Evolutionary conservation across 2,329 filamentous ascomycete genomes (phyloP).

Genomic region (Chrysosphaeria jannelii): DNA sequence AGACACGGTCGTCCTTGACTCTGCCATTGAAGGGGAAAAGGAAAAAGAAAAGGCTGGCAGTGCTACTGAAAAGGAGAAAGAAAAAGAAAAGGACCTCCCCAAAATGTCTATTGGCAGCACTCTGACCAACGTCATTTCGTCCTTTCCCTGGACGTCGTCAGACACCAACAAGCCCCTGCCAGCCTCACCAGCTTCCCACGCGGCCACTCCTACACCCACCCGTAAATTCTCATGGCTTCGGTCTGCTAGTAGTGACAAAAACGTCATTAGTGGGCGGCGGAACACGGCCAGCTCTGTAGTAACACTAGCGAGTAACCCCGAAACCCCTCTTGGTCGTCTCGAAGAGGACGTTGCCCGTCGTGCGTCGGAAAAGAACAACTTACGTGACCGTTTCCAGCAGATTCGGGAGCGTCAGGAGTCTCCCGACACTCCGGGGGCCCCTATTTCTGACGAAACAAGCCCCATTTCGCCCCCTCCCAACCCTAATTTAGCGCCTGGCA

Average conservation of each 20-base stretch:
- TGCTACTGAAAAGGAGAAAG: slow-evolving; percentile 4
- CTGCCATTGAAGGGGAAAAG: slow-evolving; percentile 13
- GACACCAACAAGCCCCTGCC: slow-evolving; percentile 13
- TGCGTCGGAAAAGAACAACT: slow-evolving; percentile 12
- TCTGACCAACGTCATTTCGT: slow-evolving; percentile 41
- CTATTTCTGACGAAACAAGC: slow-evolving; percentile 5
- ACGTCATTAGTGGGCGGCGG: too few species aligned
- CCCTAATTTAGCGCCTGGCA: slow-evolving; percentile 49
- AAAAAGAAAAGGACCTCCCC: slow-evolving; percentile 6
- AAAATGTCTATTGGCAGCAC: slow-evolving; percentile 30
- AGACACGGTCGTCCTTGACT: slow-evolving; percentile 36
- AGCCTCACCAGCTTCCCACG: slow-evolving; percentile 7
- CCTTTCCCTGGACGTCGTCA: slow-evolving; percentile 37
- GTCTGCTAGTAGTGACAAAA: slow-evolving; percentile 9
- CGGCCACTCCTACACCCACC: slow-evolving; percentile 10
- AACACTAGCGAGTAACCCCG: slow-evolving; percentile 51
- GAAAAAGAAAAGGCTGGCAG: background rate
- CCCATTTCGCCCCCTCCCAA: slow-evolving; percentile 27
- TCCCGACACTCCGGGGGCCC: slow-evolving; percentile 1
- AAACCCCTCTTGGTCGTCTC: slow-evolving; percentile 47
- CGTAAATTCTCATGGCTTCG: slow-evolving; percentile 71
- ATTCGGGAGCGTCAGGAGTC: background rate
- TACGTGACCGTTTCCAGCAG: too few species aligned
- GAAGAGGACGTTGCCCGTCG: slow-evolving; percentile 31
- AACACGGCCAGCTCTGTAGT: slow-evolving; percentile 58